These are phyloP conservation scores for Cytospora piceicola DNA, from an alignment of 2,329 filamentous ascomycete genomes.

Conservation along the genomic window DNA sequence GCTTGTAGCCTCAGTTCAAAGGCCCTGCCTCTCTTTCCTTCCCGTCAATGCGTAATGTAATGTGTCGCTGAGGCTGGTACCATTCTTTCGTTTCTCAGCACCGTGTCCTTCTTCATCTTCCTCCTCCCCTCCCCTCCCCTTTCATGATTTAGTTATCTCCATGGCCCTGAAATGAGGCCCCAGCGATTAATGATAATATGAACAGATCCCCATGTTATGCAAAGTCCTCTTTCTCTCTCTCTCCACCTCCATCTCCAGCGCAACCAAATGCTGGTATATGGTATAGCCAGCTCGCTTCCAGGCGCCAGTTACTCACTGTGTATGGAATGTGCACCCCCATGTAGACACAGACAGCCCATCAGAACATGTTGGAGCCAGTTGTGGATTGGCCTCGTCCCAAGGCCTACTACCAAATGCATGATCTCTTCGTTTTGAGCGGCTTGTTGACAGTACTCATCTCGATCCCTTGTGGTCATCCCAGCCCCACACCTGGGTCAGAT, in stretches of 20 bases:
- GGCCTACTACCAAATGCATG: background rate
- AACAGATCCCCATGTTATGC: background rate
- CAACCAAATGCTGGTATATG: background rate
- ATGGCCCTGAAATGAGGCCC: background rate
- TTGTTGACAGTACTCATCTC: constrained; percentile 10
- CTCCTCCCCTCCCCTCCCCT: no score
- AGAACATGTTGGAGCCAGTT: background rate
- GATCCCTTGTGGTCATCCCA: constrained; percentile 69
- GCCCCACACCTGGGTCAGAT: constrained; percentile 93
- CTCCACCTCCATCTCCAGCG: background rate
- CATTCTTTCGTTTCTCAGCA: constrained; percentile 9
- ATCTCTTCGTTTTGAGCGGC: background rate
- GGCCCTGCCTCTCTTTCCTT: constrained; percentile 4
- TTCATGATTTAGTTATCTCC: background rate
- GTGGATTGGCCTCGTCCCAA: background rate
- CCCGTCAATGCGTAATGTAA: background rate
- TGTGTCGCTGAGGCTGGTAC: constrained; percentile 6
- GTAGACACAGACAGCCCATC: background rate
- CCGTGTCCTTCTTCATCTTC: background rate
- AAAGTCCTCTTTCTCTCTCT: background rate
- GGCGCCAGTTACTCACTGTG: background rate
- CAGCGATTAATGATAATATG: constrained; percentile 2
- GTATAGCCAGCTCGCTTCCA: background rate
- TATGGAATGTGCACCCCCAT: background rate
- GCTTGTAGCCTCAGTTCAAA: background rate